Base-by-base conservation (phyloP, 768 basidiomycete genomes). In the Boletus insuetus region DNA sequence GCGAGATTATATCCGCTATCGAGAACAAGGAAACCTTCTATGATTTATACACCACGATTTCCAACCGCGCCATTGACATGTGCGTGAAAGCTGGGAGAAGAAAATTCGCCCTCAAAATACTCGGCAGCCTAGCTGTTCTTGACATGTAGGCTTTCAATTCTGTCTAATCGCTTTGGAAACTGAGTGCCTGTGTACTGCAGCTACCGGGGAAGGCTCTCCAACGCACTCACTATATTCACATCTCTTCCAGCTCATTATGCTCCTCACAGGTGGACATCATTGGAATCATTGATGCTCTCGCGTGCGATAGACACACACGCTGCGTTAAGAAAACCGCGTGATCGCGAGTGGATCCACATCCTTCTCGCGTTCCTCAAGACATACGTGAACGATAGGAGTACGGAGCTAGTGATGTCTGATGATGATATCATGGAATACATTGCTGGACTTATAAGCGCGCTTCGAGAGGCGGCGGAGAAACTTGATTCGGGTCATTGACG, bases 221-320 rank as follows among this genome's bases (percentile, higher is more conserved):
- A 75, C 19, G 91, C 93, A 6, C 75, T 91, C 24, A 76, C 82
- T 22, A 84, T 87, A 40, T 95, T 84, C 66, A 79, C 83, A 0
- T 88, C 88, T 3, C 78, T 96, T n/a, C 89, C 93, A 1, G 88
- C 87, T 11, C 91, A 93, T 64, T 94, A 93, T 69, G 83, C 86
- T 0, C 88, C 89, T 8, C 86, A 90, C 67, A 78, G 79, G 65
- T 94, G 92, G 92, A 80, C 83, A 24, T 86, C 86, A 10, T 72
- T 94, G 43, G 88, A 94, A 64, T 85, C 85, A 3, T 84, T 83
- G 60, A 89, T 92, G 82, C 79, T 93, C 19, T 84, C 84, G 13
- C 80, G 80, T 46, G 89, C 90, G 1, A 74, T 95, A 38, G 82
- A 86, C 58, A 82, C 85, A 0, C 86, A 94, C 63, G 68, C 73